Conservation (phyloP, 441 rosid genomes). For the Arabidopsis lyrata region DNA sequence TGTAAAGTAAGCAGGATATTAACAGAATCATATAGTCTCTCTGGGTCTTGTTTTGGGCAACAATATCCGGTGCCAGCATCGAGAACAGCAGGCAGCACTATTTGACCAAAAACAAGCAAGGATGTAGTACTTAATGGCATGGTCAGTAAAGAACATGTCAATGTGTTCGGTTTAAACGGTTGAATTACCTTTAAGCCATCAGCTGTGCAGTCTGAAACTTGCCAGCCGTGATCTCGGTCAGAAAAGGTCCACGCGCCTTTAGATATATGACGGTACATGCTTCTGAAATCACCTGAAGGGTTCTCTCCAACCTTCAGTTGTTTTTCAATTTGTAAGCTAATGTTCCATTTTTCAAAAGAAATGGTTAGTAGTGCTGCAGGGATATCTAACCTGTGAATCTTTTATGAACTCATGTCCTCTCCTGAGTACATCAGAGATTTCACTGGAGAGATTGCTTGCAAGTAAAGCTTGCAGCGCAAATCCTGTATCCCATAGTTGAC, state of each 20-base stretch:
- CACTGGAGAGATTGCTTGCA: slow-evolving; percentile 50
- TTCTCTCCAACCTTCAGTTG: slow-evolving; percentile 52
- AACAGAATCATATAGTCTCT: slow-evolving; percentile 59
- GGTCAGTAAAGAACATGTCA: slow-evolving; percentile 3
- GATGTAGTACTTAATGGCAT: slow-evolving; percentile 3
- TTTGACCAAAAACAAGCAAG: slow-evolving; percentile 2
- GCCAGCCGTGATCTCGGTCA: slow-evolving; percentile 67
- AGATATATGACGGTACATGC: slow-evolving; percentile 61
- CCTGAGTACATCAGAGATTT: slow-evolving; percentile 53
- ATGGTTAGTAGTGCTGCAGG: background rate
- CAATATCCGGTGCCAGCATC: slow-evolving; percentile 41
- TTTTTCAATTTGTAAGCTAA: background rate
- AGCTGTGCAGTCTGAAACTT: slow-evolving; percentile 65
- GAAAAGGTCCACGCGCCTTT: slow-evolving; percentile 72
- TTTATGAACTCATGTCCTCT: slow-evolving; percentile 62
- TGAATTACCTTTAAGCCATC: slow-evolving; percentile 56
- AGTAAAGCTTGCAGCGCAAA: slow-evolving; percentile 59
- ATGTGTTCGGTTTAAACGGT: background rate
- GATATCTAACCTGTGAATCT: slow-evolving; percentile 48
- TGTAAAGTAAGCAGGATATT: slow-evolving; percentile 65
- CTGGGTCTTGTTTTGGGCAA: slow-evolving; percentile 38
- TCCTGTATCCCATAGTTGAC: slow-evolving; percentile 63
- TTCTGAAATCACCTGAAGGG: slow-evolving; percentile 51
- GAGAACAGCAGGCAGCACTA: slow-evolving; percentile 47
- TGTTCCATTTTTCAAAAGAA: background rate